Base-by-base conservation (phyloP, 805 yeast species). In the Saccharomycopsis selenospora region DNA sequence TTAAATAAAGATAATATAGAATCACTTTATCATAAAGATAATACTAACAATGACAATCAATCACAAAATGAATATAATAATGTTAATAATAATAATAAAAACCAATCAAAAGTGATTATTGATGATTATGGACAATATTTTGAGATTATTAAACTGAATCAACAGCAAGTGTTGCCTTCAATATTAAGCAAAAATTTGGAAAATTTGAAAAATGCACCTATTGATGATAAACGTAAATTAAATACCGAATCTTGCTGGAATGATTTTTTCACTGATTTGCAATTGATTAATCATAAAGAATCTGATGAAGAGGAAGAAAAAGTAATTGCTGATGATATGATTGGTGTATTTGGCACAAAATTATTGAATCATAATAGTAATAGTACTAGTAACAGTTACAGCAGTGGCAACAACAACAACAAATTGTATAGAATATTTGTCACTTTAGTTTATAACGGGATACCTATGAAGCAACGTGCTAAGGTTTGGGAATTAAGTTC, bases 401-500 rank as follows among this genome's bases (percentile, higher is more conserved):
- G 18, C 11, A 30, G 44, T 22, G 52, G 58, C 14, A 27, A 45
- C 22, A 53, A 54, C 22, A 43, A 54, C 27, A 54, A 54, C 45
- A 53, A 51, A 42, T 52, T 59, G 10, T 59, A 59, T 52, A 59
- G 59, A 47, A 63, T 60, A 47, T 66, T 71, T 36, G 54, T 54
- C 1, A 61, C 55, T 11, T 61, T 77, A 13, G 70, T 75, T 3
- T 57, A 61, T 26, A 61, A 62, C 22, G 83, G 83, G 0, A 67
- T 78, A 1, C 79, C 82, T 0, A 63, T 68, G 42, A 68, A 68
- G 23, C 67, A 73, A 49, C 61, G 82, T 4, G 65, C 74, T 18
- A 60, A 63, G 29, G 61, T 77, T 7, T 77, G 83, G 83, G 60
- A 69, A 10, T 79, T 77, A 53, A 64, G 79, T n/a, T 67, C 74